Percentiles rank a stretch among this genome's conserved stretches.
Evolutionary conservation across 208 protist species (phyloP).

Genomic region (Leishmania arabica): DNA sequence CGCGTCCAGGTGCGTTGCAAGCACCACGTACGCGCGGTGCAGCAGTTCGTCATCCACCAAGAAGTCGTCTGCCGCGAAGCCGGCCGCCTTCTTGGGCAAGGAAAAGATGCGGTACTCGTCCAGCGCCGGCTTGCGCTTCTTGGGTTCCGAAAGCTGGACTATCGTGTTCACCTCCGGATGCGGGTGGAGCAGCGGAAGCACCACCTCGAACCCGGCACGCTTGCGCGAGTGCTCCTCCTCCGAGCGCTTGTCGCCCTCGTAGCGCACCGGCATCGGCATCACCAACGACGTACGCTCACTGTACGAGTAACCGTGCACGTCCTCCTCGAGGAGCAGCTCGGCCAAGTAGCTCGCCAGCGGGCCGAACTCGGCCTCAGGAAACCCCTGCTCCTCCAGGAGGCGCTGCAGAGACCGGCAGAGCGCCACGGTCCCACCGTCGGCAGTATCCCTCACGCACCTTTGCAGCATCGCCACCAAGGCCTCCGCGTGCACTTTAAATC

Average conservation of each 20-base stretch:
- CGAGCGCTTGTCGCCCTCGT: slow-evolving; percentile 64
- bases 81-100: slow-evolving; percentile 79
- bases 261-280: slow-evolving; percentile 57
- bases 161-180: slow-evolving; percentile 78
- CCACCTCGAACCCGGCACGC: slow-evolving; percentile 59
- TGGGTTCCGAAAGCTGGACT: slow-evolving; percentile 80
- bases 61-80: slow-evolving; percentile 80
- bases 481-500: slow-evolving; percentile 8
- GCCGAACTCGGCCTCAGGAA: slow-evolving; percentile 64
- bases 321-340: slow-evolving; percentile 35
- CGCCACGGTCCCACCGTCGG: slow-evolving; percentile 6
- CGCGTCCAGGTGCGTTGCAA: slow-evolving; percentile 66
- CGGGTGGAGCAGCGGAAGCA: slow-evolving; percentile 54
- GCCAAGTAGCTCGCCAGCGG: slow-evolving; percentile 33
- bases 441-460: slow-evolving; percentile 4
- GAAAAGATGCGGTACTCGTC: slow-evolving; percentile 89
- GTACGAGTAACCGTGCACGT: slow-evolving; percentile 79
- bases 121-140: slow-evolving; percentile 57
- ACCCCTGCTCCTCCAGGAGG: slow-evolving; percentile 67
- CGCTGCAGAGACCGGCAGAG: slow-evolving; percentile 42
- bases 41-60: slow-evolving; percentile 85
- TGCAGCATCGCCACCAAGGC: slow-evolving; percentile 6
- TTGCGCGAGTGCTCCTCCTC: slow-evolving; percentile 62
- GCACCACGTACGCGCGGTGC: slow-evolving; percentile 70
- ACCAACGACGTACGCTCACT: slow-evolving; percentile 41